Conservation (phyloP, 1,284 basidiomycete species). For the Puccinia polysora region DNA sequence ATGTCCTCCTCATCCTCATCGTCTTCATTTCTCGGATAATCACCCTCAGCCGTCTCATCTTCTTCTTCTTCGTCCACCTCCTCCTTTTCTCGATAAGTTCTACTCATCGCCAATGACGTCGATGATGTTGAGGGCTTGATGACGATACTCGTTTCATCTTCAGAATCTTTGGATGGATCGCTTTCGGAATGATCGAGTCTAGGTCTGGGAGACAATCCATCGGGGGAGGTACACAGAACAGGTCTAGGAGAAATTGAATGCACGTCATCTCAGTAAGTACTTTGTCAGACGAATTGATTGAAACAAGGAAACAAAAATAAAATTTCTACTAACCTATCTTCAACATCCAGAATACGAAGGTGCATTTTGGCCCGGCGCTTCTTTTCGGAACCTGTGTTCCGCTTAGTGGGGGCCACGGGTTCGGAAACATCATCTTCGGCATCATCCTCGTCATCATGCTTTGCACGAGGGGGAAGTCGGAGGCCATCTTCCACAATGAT, state of each 20-base stretch:
- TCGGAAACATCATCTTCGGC: not conserved
- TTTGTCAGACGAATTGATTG: no score
- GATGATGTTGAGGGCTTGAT: constrained; percentile 5
- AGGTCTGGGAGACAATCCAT: not conserved
- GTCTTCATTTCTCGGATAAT: not conserved
- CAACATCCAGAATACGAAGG: no score
- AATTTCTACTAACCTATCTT: no score
- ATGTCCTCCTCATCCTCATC: constrained; percentile 2
- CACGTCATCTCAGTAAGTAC: no score
- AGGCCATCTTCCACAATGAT: constrained; percentile 35
- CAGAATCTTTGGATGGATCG: not conserved
- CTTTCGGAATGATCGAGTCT: not conserved
- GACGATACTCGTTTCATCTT: constrained; percentile 2
- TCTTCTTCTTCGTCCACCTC: constrained; percentile 41
- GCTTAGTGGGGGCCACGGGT: not conserved
- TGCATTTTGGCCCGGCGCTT: not conserved
- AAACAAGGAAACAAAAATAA: no score
- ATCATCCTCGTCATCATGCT: constrained; percentile 11
- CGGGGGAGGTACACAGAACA: not conserved
- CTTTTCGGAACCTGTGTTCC: not conserved
- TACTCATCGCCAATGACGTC: no score
- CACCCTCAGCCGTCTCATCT: not conserved
- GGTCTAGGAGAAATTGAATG: no score
- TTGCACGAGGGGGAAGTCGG: constrained; percentile 20
- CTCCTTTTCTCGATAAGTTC: constrained; percentile 11